A percentile compares a stretch with the other conserved stretches of the same genome.
Conservation (phyloP, 1,284 basidiomycete genomes). For the Ceratobasidium sp. region DNA sequence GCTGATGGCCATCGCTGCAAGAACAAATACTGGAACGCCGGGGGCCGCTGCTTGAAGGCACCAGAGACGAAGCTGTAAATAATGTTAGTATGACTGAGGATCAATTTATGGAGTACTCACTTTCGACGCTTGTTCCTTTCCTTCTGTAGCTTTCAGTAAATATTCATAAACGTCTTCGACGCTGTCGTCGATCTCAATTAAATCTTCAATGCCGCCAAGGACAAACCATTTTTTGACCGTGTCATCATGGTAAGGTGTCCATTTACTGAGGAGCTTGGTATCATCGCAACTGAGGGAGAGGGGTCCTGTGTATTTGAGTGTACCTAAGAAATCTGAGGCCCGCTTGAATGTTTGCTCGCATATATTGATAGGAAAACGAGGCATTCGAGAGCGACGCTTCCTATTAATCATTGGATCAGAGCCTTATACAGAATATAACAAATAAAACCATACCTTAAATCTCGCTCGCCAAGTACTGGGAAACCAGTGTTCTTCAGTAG, state of each 20-base stretch:
- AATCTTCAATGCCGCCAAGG: constrained; percentile 49
- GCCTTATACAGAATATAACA: too few relatives aligned
- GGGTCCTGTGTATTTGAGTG: constrained; percentile 8
- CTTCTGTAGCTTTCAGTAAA: constrained; percentile 19
- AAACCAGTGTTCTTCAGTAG: constrained; percentile 40
- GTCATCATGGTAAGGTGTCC: constrained; percentile 49
- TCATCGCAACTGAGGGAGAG: constrained; percentile 33
- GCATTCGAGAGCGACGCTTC: background rate
- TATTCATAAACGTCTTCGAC: constrained; percentile 49
- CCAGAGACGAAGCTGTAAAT: constrained; percentile 25
- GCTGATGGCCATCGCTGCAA: background rate
- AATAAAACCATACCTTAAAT: too few relatives aligned
- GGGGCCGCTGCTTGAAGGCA: constrained; percentile 47
- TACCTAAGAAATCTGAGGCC: constrained; percentile 17
- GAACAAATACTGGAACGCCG: constrained; percentile 28
- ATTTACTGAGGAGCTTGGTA: constrained; percentile 45
- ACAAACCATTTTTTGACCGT: constrained; percentile 47
- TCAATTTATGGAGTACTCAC: constrained; percentile 39
- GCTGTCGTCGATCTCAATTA: constrained; percentile 45
- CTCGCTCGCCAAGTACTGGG: too few relatives aligned
- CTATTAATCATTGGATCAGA: too few relatives aligned
- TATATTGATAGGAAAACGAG: constrained; percentile 48
- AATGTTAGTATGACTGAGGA: background rate
- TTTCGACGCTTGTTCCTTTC: background rate
- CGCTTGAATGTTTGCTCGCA: constrained; percentile 47